Evolutionary conservation across 257 asterid genomes (phyloP).

Genomic region (Nicotiana undulata): DNA sequence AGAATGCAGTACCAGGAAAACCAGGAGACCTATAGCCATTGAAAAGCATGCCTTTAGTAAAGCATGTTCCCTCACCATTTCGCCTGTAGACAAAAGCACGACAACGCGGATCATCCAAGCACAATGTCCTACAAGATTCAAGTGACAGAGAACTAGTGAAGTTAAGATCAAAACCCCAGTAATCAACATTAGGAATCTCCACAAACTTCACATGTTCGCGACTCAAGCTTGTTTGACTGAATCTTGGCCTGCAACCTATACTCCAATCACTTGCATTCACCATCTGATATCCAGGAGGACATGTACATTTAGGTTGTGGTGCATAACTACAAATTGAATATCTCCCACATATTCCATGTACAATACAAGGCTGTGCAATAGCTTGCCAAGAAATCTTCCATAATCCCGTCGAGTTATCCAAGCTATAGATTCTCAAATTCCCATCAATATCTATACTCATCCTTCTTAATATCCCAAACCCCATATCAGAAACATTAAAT

Average conservation of each 20-base stretch:
- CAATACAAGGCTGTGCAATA: slow-evolving; percentile 36
- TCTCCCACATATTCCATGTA: slow-evolving; percentile 58
- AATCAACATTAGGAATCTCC: slow-evolving; percentile 50
- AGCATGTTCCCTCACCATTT: slow-evolving; percentile 42
- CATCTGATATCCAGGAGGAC: slow-evolving; percentile 49
- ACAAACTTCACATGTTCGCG: slow-evolving; percentile 28
- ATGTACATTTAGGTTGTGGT: slow-evolving; percentile 33
- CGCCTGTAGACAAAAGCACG: slow-evolving; percentile 44
- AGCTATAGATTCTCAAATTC: slow-evolving; percentile 55
- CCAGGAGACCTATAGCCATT: slow-evolving; percentile 48
- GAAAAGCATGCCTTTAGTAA: slow-evolving; percentile 38
- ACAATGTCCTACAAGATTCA: slow-evolving; percentile 30
- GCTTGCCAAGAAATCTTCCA: slow-evolving; percentile 68
- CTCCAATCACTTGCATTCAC: slow-evolving; percentile 40
- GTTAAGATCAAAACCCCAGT: slow-evolving; percentile 55
- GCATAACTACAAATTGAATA: slow-evolving; percentile 47
- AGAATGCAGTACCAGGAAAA: slow-evolving; percentile 37
- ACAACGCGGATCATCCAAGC: slow-evolving; percentile 34
- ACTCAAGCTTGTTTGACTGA: slow-evolving; percentile 21
- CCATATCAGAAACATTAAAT: slow-evolving; percentile 46
- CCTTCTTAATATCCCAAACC: slow-evolving; percentile 44
- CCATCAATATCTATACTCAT: slow-evolving; percentile 59
- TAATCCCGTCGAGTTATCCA: slow-evolving; percentile 39
- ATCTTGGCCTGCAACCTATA: slow-evolving; percentile 39
- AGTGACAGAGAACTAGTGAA: slow-evolving; percentile 11